Evolutionary conservation across 2,329 filamentous ascomycete species (phyloP).

Genomic region (Cladosporium halotolerans): DNA sequence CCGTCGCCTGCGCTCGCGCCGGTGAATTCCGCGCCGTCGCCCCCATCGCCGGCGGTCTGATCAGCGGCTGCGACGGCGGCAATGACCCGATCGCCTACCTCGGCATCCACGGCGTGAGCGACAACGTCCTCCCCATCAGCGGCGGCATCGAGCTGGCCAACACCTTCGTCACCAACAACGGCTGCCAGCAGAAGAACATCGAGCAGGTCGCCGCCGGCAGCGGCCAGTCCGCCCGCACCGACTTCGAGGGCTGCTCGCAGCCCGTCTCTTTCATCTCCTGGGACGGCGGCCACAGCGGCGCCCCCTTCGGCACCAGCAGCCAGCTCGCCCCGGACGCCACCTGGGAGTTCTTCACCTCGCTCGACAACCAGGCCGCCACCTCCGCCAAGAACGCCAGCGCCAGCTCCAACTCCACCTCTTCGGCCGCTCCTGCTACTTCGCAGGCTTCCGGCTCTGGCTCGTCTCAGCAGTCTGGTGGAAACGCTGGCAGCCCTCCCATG

Average conservation of each 20-base stretch:
- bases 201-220: slow-evolving; percentile 1
- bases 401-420: slow-evolving; percentile 4
- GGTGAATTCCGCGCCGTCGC: slow-evolving; percentile 3
- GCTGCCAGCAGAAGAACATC: slow-evolving; percentile 5
- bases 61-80: neutral
- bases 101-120: slow-evolving; percentile 10
- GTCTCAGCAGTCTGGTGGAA: neutral
- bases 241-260: slow-evolving; percentile 7
- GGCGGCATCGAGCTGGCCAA: slow-evolving; percentile 4
- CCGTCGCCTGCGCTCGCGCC: slow-evolving; percentile 17
- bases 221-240: neutral
- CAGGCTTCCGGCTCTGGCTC: neutral
- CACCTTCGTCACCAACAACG: slow-evolving; percentile 9
- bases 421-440: neutral
- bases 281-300: slow-evolving; percentile 6
- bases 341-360: slow-evolving; percentile 8
- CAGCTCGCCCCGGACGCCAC: slow-evolving; percentile 5
- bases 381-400: neutral
- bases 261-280: slow-evolving; percentile 10
- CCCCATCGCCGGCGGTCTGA: neutral
- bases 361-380: neutral
- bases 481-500: neutral
- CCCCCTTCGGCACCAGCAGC: neutral
- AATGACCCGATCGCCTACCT: slow-evolving; percentile 10
- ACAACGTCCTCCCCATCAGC: slow-evolving; percentile 7